phyloP scores from a whole-genome alignment of 768 basidiomycete species.

The Crucibulum laeve region DNA sequence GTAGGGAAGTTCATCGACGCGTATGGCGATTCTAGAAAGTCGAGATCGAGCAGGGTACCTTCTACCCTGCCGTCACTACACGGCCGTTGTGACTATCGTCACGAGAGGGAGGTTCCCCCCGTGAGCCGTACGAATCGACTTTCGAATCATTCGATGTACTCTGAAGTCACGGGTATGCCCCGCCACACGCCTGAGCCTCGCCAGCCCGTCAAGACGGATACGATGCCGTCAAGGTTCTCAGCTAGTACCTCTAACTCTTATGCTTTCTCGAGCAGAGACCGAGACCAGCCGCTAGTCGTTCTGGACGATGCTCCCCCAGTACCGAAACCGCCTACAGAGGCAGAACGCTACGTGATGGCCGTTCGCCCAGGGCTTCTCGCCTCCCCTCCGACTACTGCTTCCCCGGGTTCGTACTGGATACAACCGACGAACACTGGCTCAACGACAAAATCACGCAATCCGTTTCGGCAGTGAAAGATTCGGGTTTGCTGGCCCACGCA shows the following conservation, averaged over 20 bases:
- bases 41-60: conserved; percentile 31
- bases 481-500: too few relatives aligned
- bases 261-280: conserved; percentile 13
- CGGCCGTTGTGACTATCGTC: conserved; percentile 12
- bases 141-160: conserved; percentile 44
- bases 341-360: conserved; percentile 54
- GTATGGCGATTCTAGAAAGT: conserved; percentile 40
- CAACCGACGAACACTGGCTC: conserved; percentile 21
- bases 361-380: conserved; percentile 26
- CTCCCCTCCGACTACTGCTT: too few relatives aligned
- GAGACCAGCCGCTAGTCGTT: conserved; percentile 14
- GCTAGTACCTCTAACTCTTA: conserved; percentile 38
- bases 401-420: conserved; percentile 35
- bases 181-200: conserved; percentile 64
- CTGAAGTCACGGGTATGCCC: conserved; percentile 63
- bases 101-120: background rate
- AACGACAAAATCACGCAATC: conserved; percentile 16
- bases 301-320: conserved; percentile 13
- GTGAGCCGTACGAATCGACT: too few relatives aligned
- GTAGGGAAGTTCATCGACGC: conserved; percentile 51
- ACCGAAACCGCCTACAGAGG: conserved; percentile 40
- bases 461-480: conserved; percentile 18
- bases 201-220: conserved; percentile 53
- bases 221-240: conserved; percentile 45
- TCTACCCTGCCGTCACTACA: conserved; percentile 38